These are phyloP conservation scores for Fagus crenata DNA, from an alignment of 306 rosid species.

Conservation along the genomic window DNA sequence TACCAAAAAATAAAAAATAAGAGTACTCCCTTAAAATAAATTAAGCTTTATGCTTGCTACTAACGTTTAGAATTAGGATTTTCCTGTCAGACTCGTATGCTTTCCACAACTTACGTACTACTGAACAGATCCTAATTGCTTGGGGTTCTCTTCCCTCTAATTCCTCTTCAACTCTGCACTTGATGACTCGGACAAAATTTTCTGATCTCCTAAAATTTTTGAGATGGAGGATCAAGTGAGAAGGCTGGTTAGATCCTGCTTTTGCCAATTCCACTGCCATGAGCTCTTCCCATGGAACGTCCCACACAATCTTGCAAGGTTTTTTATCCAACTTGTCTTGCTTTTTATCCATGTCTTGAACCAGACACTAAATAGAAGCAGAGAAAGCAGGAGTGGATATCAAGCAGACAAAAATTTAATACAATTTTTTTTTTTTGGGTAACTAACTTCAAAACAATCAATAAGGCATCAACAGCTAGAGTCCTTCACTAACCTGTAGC, in stretches of 20 bases:
- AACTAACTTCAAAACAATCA: not conserved
- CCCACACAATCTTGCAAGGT: slow-evolving; percentile 94
- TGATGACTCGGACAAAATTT: slow-evolving; percentile 70
- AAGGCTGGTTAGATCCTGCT: slow-evolving; percentile 70
- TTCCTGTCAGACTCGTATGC: slow-evolving; percentile 67
- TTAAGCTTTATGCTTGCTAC: slow-evolving; percentile 22
- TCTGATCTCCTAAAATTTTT: slow-evolving; percentile 80
- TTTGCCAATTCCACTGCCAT: slow-evolving; percentile 90
- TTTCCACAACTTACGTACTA: slow-evolving; percentile 75
- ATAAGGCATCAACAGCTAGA: slow-evolving; percentile 1
- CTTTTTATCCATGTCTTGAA: slow-evolving; percentile 43
- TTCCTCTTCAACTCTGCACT: slow-evolving; percentile 63
- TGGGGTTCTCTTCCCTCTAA: slow-evolving; percentile 71
- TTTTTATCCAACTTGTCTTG: slow-evolving; percentile 78
- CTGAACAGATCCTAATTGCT: slow-evolving; percentile 69
- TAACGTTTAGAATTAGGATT: slow-evolving; percentile 66
- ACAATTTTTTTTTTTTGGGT: not conserved
- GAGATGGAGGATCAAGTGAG: slow-evolving; percentile 89
- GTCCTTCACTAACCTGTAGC: slow-evolving; percentile 70
- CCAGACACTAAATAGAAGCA: slow-evolving; percentile 64
- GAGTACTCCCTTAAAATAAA: slow-evolving; percentile 22
- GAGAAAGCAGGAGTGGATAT: slow-evolving; percentile 30
- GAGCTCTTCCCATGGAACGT: slow-evolving; percentile 91
- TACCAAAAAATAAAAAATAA: no score
- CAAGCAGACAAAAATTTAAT: slow-evolving; percentile 30